These are phyloP conservation scores for Sanghuangporus sanghuang DNA, from an alignment of 1,284 basidiomycete species.

Conservation along the genomic window DNA sequence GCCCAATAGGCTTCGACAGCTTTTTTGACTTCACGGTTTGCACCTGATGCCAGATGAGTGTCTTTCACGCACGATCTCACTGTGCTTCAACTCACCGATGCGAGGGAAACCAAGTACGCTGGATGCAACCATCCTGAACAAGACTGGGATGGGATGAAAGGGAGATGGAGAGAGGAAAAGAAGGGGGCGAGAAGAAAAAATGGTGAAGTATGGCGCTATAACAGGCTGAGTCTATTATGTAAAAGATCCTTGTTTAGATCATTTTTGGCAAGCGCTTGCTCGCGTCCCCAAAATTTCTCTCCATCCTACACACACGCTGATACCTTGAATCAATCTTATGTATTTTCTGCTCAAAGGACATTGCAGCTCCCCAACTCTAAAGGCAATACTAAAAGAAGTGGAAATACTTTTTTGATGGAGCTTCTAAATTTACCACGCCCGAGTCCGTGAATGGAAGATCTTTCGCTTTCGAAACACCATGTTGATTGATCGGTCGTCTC, in stretches of 20 bases:
- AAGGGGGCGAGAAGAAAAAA: slow-evolving; percentile 5
- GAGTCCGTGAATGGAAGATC: not conserved
- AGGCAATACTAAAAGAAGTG: not conserved
- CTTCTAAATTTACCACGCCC: not conserved
- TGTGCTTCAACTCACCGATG: slow-evolving; percentile 60
- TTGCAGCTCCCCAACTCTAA: no score
- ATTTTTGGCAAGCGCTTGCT: not conserved
- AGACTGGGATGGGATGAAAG: not conserved
- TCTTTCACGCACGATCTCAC: slow-evolving; percentile 4
- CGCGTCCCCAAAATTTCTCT: not conserved
- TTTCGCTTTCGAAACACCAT: not conserved
- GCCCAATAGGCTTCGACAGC: slow-evolving; percentile 98
- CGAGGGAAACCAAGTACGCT: slow-evolving; percentile 97
- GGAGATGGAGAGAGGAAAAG: slow-evolving; percentile 1
- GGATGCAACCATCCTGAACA: slow-evolving; percentile 59
- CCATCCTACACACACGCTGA: not conserved
- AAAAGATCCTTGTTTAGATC: not conserved
- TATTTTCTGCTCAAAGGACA: no score
- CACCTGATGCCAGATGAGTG: slow-evolving; percentile 44
- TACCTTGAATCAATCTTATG: not conserved
- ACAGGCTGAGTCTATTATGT: not conserved
- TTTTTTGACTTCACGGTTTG: slow-evolving; percentile 98
- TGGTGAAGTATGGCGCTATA: slow-evolving; percentile 1
- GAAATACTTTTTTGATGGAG: not conserved
- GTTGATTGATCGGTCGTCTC: not conserved